These are phyloP conservation scores for Pseudogymnoascus sp. DNA, from an alignment of 2,329 filamentous ascomycete genomes.

Conservation along the genomic window DNA sequence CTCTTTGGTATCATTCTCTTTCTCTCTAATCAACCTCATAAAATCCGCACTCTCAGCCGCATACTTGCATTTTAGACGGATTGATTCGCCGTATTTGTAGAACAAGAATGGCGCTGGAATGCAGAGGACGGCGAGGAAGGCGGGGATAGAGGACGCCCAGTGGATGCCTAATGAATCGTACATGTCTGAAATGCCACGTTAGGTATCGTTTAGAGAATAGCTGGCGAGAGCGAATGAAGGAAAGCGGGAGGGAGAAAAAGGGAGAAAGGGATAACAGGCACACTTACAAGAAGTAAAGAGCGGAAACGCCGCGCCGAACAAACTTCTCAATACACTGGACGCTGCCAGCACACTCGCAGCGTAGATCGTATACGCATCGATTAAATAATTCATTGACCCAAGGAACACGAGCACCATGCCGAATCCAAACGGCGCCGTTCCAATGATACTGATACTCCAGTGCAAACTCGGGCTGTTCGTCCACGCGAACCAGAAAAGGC, in stretches of 20 bases:
- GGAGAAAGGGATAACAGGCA: neutral
- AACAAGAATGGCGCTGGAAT: slow-evolving; percentile 70
- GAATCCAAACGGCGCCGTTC: slow-evolving; percentile 34
- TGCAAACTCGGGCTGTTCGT: slow-evolving; percentile 50
- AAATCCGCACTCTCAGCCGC: slow-evolving; percentile 52
- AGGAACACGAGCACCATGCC: slow-evolving; percentile 58
- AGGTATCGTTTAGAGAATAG: neutral
- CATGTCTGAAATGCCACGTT: slow-evolving; percentile 26
- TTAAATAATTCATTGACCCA: slow-evolving; percentile 57
- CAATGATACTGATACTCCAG: slow-evolving; percentile 45
- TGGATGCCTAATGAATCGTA: slow-evolving; percentile 55
- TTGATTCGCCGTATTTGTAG: slow-evolving; percentile 59
- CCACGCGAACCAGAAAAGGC: slow-evolving; percentile 64
- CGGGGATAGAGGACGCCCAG: slow-evolving; percentile 68
- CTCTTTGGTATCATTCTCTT: no score
- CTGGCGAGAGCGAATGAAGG: neutral
- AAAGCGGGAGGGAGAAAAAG: neutral
- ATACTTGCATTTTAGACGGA: slow-evolving; percentile 62
- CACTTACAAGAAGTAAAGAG: slow-evolving; percentile 51
- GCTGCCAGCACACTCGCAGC: slow-evolving; percentile 69
- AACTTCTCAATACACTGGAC: slow-evolving; percentile 61
- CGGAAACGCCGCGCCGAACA: slow-evolving; percentile 66
- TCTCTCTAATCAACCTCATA: neutral
- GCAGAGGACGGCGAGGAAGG: slow-evolving; percentile 64
- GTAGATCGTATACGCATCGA: slow-evolving; percentile 64